Percentiles rank a stretch among this genome's conserved stretches.
phyloP scores from a whole-genome alignment of 306 rosid species.

The Malus orientalis region DNA sequence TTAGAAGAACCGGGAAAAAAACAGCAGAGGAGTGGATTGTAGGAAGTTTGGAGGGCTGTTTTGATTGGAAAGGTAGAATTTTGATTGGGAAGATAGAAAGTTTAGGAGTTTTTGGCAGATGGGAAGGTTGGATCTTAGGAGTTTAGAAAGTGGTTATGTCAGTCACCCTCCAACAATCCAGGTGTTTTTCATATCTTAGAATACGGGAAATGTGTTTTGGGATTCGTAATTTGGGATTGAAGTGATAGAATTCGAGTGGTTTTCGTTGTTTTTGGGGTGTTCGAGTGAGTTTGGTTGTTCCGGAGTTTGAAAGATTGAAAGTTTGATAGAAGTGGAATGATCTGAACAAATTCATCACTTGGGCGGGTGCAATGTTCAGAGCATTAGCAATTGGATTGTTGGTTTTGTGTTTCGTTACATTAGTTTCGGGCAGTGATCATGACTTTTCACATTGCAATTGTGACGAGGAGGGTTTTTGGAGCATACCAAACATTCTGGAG shows the following conservation, averaged over 20 bases:
- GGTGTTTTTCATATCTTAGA: conserved; percentile 10
- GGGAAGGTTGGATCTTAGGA: not conserved
- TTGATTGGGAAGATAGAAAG: not conserved
- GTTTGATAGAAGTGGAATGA: not conserved
- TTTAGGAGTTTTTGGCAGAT: not conserved
- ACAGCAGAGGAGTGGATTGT: not conserved
- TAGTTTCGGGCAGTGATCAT: conserved; percentile 26
- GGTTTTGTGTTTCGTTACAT: conserved; percentile 12
- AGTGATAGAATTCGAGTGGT: not conserved
- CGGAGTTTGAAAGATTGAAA: conserved; percentile 1
- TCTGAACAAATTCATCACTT: not conserved
- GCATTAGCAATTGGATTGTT: conserved; percentile 15
- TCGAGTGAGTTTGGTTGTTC: not conserved
- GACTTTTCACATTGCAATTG: conserved; percentile 43
- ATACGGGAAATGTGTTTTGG: not conserved
- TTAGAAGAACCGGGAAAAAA: not conserved
- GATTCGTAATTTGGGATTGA: not conserved
- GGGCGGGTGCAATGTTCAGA: conserved; percentile 32
- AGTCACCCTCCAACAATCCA: not conserved
- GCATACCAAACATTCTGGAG: conserved; percentile 27
- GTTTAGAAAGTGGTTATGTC: not conserved
- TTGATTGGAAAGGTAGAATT: not conserved
- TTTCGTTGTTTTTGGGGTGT: not conserved
- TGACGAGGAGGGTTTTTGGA: conserved; percentile 51
- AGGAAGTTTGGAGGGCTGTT: not conserved